Evolutionary conservation across 257 asterid species (phyloP).

Genomic region (Perilla frutescens): DNA sequence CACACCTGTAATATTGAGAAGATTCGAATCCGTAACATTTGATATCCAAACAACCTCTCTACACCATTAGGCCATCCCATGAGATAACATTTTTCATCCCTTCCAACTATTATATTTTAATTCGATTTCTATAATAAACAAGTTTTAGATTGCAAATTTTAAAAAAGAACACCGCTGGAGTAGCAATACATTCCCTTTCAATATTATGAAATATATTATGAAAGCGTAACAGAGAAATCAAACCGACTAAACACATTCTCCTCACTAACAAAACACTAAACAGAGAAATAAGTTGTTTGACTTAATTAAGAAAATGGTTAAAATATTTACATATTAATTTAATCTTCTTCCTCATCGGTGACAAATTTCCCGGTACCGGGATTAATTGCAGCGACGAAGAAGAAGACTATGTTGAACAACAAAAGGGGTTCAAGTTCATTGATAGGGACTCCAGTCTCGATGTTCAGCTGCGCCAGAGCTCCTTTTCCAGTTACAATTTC

Average conservation of each 20-base stretch:
- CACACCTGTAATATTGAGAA: too few relatives aligned
- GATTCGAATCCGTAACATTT: too few relatives aligned
- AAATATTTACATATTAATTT: slow-evolving; percentile 1
- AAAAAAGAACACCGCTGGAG: too few relatives aligned
- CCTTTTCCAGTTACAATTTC: slow-evolving; percentile 94
- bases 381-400: slow-evolving; percentile 93
- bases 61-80: too few relatives aligned
- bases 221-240: background rate
- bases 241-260: background rate
- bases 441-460: slow-evolving; percentile 93
- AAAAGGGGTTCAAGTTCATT: slow-evolving; percentile 84
- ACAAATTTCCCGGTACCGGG: slow-evolving; percentile 90
- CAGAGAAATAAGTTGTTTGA: background rate
- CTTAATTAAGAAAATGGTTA: background rate
- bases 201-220: too few relatives aligned
- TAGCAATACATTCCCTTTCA: too few relatives aligned
- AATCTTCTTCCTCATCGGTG: slow-evolving; percentile 80
- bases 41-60: too few relatives aligned
- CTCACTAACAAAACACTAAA: slow-evolving; percentile 26
- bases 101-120: too few relatives aligned
- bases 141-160: too few relatives aligned
- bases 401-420: slow-evolving; percentile 80
- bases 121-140: too few relatives aligned
- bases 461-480: slow-evolving; percentile 88
- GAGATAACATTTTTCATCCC: too few relatives aligned